These are phyloP conservation scores for Dipteronia sinensis DNA, from an alignment of 345 rosid genomes.

Conservation along the genomic window DNA sequence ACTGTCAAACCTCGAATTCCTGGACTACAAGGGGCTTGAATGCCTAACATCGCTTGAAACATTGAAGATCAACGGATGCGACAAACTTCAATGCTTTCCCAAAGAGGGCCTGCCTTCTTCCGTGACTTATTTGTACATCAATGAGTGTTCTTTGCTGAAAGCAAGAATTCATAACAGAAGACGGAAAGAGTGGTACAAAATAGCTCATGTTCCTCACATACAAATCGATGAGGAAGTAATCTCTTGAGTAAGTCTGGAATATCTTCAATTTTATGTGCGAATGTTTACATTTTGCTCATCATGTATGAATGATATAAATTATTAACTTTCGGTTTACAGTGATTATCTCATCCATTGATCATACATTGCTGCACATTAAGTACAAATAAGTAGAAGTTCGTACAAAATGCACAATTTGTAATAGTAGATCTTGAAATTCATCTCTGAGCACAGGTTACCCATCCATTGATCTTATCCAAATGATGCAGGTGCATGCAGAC, in stretches of 20 bases:
- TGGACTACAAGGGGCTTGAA: constrained; percentile 29
- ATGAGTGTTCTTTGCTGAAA: constrained; percentile 25
- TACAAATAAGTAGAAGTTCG: neutral
- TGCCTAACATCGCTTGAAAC: constrained; percentile 25
- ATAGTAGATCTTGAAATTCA: neutral
- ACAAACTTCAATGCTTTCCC: constrained; percentile 27
- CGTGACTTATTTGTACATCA: constrained; percentile 28
- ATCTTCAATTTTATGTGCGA: neutral
- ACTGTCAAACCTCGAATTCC: constrained; percentile 18
- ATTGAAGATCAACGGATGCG: constrained; percentile 32
- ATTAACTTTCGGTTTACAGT: neutral
- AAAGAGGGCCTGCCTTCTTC: constrained; percentile 38
- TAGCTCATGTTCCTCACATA: constrained; percentile 23
- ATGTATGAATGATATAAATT: neutral
- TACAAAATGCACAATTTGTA: too few relatives aligned
- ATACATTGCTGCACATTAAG: too few relatives aligned
- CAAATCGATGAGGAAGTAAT: constrained; percentile 29
- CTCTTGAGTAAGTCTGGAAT: constrained; percentile 1
- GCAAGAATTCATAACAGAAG: neutral
- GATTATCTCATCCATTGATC: neutral
- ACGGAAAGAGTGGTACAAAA: constrained; percentile 24
- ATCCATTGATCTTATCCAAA: neutral
- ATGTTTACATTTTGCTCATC: neutral
- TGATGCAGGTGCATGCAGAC: neutral
- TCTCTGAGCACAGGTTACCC: neutral